A percentile compares a stretch with the other conserved stretches of the same genome.
Evolutionary conservation across 306 rosid genomes (phyloP).

Genomic region (Carpinus viminea): DNA sequence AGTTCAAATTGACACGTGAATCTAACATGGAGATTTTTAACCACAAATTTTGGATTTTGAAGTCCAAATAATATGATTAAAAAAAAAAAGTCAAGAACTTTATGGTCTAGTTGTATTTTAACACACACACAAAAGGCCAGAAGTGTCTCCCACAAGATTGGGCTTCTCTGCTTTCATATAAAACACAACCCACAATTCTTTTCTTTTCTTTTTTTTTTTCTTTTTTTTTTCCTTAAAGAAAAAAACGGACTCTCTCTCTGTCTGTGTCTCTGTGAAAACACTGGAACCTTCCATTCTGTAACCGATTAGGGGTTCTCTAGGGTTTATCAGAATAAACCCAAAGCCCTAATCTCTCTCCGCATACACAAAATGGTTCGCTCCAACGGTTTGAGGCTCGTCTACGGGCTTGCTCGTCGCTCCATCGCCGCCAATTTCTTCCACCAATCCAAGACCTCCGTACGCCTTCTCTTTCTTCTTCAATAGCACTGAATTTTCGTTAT

Average conservation of each 20-base stretch:
- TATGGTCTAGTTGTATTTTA: too few species aligned
- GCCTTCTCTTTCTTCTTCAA: neutral
- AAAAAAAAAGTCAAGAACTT: too few species aligned
- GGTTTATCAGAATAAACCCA: constrained; percentile 41
- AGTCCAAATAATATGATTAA: too few species aligned
- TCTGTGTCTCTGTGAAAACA: neutral
- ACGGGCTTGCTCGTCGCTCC: constrained; percentile 57
- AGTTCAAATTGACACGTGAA: too few species aligned
- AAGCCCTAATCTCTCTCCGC: constrained; percentile 11
- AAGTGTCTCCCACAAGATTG: neutral
- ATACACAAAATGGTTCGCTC: constrained; percentile 70
- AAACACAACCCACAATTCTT: too few species aligned
- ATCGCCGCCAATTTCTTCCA: constrained; percentile 22
- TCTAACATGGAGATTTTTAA: too few species aligned
- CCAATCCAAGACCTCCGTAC: constrained; percentile 34
- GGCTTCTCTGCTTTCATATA: neutral
- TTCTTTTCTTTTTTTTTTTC: too few species aligned
- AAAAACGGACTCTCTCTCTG: neutral
- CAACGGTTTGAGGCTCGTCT: constrained; percentile 51
- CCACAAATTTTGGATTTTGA: too few species aligned
- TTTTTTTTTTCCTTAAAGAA: neutral
- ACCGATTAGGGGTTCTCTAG: constrained; percentile 58
- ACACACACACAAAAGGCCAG: neutral
- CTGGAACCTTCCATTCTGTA: constrained; percentile 48
- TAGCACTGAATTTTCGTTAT: neutral